A percentile compares a stretch with the other conserved stretches of the same genome.
Conservation (phyloP, 2,329 filamentous ascomycete species). For the Diaporthe eres region DNA sequence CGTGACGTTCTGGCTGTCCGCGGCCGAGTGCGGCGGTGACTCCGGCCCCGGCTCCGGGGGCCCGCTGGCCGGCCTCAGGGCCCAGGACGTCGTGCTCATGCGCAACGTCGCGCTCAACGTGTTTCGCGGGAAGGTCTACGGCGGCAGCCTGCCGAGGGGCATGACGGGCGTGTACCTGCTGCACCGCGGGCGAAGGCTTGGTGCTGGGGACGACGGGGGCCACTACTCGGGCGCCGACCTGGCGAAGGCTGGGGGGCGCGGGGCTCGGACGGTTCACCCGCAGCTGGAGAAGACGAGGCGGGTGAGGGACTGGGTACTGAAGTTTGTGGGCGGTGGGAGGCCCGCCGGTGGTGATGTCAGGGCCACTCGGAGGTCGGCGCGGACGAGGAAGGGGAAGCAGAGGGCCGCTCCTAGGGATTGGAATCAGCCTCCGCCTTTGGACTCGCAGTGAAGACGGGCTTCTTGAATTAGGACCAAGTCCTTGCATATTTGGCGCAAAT, state of each 20-base stretch:
- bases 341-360: constrained; percentile 45
- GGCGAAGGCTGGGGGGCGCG: constrained; percentile 47
- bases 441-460: constrained; percentile 27
- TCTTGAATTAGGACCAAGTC: background rate
- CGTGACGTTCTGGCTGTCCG: constrained; percentile 84
- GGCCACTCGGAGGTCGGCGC: constrained; percentile 43
- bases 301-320: constrained; percentile 82
- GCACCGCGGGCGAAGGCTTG: constrained; percentile 64
- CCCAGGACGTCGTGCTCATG: constrained; percentile 84
- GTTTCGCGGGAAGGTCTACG: constrained; percentile 85
- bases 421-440: constrained; percentile 40
- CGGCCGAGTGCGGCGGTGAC: constrained; percentile 45
- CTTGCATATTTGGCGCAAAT: background rate
- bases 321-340: constrained; percentile 70
- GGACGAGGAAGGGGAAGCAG: constrained; percentile 46
- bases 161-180: constrained; percentile 80
- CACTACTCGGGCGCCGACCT: constrained; percentile 70
- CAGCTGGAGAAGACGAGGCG: constrained; percentile 74
- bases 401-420: constrained; percentile 35
- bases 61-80: constrained; percentile 64
- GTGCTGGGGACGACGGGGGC: constrained; percentile 66
- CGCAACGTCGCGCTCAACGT: constrained; percentile 83
- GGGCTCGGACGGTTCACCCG: constrained; percentile 50
- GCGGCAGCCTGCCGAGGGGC: constrained; percentile 81
- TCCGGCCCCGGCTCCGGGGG: constrained; percentile 34